Conservation (phyloP, 2,329 filamentous ascomycete genomes). For the Colletotrichum eremochloae region DNA sequence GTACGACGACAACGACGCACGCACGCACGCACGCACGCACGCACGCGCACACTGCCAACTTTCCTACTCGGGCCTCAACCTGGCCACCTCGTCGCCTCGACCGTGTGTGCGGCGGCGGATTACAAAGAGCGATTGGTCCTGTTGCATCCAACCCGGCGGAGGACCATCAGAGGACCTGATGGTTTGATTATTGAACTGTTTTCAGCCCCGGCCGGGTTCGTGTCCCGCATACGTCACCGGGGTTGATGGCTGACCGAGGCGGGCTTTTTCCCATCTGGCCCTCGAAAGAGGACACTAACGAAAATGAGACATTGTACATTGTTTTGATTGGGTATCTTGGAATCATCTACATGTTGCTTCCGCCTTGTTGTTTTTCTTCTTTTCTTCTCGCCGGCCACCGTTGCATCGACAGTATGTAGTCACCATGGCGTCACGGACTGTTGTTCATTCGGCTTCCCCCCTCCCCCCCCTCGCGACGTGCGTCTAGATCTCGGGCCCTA, state of each 20-base stretch:
- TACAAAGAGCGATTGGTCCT: background rate
- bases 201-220: background rate
- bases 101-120: constrained; percentile 8
- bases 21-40: background rate
- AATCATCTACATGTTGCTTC: background rate
- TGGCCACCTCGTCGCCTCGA: constrained; percentile 34
- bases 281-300: background rate
- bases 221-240: background rate
- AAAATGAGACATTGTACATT: too few species aligned
- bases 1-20: background rate
- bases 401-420: background rate
- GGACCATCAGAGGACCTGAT: background rate
- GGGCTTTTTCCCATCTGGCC: background rate
- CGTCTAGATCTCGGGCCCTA: background rate
- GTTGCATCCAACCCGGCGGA: background rate
- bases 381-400: background rate
- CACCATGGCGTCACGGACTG: too few species aligned
- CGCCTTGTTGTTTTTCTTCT: background rate
- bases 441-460: too few species aligned
- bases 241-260: too few species aligned
- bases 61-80: constrained; percentile 28
- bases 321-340: background rate
- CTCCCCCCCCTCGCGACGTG: background rate
- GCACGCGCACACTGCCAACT: constrained; percentile 22
- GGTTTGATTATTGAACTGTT: background rate